Evolutionary conservation across 225 moss, liverwort and hornwort species (phyloP).

Genomic region (Straminergon stramineum): DNA sequence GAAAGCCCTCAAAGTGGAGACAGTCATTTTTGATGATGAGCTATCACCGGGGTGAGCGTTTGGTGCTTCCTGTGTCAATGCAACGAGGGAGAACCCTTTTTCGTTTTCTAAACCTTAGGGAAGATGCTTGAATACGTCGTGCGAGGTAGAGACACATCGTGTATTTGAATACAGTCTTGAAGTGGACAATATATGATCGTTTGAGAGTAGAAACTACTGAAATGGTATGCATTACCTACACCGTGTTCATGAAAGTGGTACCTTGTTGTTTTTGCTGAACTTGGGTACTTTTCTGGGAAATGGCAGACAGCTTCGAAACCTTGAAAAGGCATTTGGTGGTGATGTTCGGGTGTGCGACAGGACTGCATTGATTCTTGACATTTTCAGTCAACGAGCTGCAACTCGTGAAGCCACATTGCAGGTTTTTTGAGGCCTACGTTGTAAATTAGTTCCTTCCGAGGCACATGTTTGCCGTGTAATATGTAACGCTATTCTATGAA

Average conservation of each 20-base stretch:
- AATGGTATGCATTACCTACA: background rate
- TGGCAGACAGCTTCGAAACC: constrained; percentile 85
- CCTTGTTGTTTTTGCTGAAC: background rate
- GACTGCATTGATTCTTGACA: constrained; percentile 97
- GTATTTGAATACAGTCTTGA: background rate
- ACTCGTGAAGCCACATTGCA: constrained; percentile 93
- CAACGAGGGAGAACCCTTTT: background rate
- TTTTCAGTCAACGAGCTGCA: constrained; percentile 96
- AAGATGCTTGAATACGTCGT: background rate
- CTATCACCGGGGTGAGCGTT: constrained; percentile 79
- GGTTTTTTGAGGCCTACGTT: constrained; percentile 17
- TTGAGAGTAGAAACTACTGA: background rate
- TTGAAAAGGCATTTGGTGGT: constrained; percentile 84
- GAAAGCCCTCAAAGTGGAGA: constrained; percentile 86
- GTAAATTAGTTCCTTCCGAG: background rate
- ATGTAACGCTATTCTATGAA: background rate
- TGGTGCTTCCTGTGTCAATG: background rate
- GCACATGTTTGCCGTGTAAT: background rate
- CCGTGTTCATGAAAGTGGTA: background rate
- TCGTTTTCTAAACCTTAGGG: background rate
- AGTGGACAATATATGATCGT: background rate
- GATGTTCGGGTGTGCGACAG: constrained; percentile 94
- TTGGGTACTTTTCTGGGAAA: background rate
- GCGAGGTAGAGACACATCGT: background rate
- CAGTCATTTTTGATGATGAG: constrained; percentile 96